These are phyloP conservation scores for Friedmanniomyces endolithicus DNA, from an alignment of 495 filamentous ascomycete genomes.

Conservation along the genomic window DNA sequence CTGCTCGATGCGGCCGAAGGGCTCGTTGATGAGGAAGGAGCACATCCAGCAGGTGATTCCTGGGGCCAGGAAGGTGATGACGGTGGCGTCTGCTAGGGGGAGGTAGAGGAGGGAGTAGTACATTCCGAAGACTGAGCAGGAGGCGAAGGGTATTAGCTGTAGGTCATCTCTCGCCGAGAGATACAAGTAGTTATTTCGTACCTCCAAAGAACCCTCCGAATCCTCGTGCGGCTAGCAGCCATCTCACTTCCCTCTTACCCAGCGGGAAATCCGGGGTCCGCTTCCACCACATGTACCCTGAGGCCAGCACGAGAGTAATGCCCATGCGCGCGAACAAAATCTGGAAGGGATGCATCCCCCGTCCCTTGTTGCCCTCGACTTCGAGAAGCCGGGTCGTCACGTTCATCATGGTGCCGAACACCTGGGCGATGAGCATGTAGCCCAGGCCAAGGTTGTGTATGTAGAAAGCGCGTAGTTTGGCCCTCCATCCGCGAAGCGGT, in stretches of 20 bases:
- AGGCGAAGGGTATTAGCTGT: neutral
- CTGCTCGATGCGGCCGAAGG: conserved; percentile 68
- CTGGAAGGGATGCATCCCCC: conserved; percentile 75
- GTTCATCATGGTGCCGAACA: conserved; percentile 86
- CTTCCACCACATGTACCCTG: conserved; percentile 62
- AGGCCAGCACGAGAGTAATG: conserved; percentile 56
- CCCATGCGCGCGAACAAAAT: conserved; percentile 78
- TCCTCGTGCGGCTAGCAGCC: conserved; percentile 56
- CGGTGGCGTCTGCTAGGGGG: conserved; percentile 79
- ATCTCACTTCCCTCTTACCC: conserved; percentile 51
- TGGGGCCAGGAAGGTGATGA: conserved; percentile 82
- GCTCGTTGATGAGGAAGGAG: conserved; percentile 59
- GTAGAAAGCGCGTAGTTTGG: conserved; percentile 23
- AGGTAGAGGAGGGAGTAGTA: conserved; percentile 73
- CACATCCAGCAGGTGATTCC: conserved; percentile 74
- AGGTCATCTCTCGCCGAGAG: conserved; percentile 20
- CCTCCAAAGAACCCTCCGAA: conserved; percentile 67
- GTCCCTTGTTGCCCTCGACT: conserved; percentile 47
- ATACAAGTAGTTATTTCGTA: conserved; percentile 48
- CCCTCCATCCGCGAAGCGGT: conserved; percentile 19
- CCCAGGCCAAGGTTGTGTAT: conserved; percentile 58
- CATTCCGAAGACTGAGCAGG: neutral
- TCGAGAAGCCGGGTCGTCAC: conserved; percentile 69
- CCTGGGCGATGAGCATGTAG: conserved; percentile 61
- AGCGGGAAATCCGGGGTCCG: conserved; percentile 57